phyloP scores from a whole-genome alignment of 495 filamentous ascomycete species.

The Daldinia caldariorum region DNA sequence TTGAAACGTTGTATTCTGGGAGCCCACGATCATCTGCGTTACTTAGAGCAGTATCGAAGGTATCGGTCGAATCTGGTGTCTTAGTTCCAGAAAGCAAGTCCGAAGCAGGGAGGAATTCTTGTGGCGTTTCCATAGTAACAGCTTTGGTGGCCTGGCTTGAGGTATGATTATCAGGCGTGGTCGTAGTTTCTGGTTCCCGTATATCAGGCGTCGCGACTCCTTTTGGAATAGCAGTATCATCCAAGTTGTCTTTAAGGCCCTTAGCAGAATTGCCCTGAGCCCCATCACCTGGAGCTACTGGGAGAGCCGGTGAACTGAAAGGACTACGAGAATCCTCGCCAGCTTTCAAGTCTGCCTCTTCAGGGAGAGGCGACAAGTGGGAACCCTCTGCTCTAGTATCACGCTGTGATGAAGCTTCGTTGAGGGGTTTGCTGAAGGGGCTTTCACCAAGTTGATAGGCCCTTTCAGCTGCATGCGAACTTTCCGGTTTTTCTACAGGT shows the following conservation, averaged over 20 bases:
- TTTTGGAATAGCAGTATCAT: constrained; percentile 10
- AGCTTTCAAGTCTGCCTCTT: neutral
- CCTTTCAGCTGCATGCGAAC: neutral
- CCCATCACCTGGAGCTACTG: constrained; percentile 1
- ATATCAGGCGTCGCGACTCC: constrained; percentile 28
- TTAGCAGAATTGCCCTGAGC: neutral
- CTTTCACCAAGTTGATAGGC: constrained; percentile 2
- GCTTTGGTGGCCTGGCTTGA: constrained; percentile 14
- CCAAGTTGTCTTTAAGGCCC: constrained; percentile 10
- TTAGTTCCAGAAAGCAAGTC: constrained; percentile 11
- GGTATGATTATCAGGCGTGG: constrained; percentile 36
- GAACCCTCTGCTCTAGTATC: constrained; percentile 16
- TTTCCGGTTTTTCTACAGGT: neutral
- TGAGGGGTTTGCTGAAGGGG: neutral
- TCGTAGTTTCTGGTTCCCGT: constrained; percentile 41
- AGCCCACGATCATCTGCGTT: constrained; percentile 3
- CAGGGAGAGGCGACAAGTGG: constrained; percentile 21
- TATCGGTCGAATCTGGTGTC: constrained; percentile 11
- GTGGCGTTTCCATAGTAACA: constrained; percentile 9
- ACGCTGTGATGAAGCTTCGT: constrained; percentile 13
- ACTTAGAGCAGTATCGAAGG: constrained; percentile 18
- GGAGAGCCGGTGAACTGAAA: constrained; percentile 18
- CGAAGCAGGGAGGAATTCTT: neutral
- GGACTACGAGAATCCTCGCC: neutral
- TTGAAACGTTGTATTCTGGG: constrained; percentile 4